Evolutionary conservation across 1,139 yeast genomes (phyloP).

Genomic region (Scheffersomyces titani): DNA sequence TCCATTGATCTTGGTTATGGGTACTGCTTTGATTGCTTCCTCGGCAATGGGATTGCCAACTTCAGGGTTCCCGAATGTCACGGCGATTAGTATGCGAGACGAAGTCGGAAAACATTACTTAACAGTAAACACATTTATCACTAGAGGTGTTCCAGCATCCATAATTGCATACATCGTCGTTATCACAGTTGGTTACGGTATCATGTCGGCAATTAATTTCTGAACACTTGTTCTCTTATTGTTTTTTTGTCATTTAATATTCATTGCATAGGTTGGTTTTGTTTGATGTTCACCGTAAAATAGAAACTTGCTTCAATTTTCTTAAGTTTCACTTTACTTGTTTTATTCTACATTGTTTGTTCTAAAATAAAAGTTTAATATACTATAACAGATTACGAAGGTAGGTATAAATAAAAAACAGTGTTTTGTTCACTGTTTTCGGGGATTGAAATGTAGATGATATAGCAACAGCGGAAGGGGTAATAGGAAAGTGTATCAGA

Average conservation of each 20-base stretch:
- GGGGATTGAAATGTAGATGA: background rate
- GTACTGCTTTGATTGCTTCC: constrained; percentile 81
- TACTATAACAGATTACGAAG: background rate
- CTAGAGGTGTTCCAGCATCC: constrained; percentile 87
- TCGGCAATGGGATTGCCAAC: constrained; percentile 97
- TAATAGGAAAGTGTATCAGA: background rate
- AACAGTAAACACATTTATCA: constrained; percentile 79
- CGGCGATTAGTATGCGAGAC: constrained; percentile 90
- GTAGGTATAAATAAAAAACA: background rate
- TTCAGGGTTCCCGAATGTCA: constrained; percentile 94
- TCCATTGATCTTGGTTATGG: constrained; percentile 76
- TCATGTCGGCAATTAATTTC: constrained; percentile 61
- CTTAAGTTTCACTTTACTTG: background rate
- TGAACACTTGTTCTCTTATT: constrained; percentile 15
- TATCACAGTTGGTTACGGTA: constrained; percentile 75
- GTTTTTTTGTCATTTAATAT: background rate
- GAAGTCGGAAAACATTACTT: constrained; percentile 86
- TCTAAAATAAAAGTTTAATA: background rate
- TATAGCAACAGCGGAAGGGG: background rate
- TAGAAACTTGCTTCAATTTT: background rate
- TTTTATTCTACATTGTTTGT: background rate
- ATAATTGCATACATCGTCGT: constrained; percentile 67
- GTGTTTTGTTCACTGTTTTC: background rate
- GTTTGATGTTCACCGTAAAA: background rate
- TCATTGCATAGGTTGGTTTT: background rate